Conservation (phyloP, 345 rosid species). For the Gossypium rotundifolium region DNA sequence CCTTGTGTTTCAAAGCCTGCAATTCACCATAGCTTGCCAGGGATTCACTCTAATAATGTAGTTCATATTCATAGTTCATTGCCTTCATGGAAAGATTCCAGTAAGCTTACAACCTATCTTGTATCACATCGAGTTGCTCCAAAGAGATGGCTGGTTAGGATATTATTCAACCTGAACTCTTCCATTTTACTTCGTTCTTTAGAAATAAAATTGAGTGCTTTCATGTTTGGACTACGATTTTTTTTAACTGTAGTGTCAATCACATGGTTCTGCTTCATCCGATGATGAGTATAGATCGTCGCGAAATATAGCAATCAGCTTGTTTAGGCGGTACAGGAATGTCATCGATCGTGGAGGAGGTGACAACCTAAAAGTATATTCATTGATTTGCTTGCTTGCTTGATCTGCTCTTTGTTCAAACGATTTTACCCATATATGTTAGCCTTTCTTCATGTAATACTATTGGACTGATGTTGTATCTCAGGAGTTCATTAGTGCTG, state of each 20-base stretch:
- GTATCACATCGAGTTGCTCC: constrained; percentile 20
- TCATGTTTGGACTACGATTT: constrained; percentile 5
- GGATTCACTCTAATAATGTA: constrained; percentile 23
- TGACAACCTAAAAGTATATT: constrained; percentile 80
- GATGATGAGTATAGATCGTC: constrained; percentile 90
- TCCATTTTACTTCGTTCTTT: background rate
- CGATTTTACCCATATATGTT: background rate
- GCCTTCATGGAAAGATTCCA: constrained; percentile 32
- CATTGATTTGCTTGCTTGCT: constrained; percentile 20
- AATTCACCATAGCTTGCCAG: constrained; percentile 23
- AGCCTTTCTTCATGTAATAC: constrained; percentile 9
- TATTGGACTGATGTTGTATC: constrained; percentile 19
- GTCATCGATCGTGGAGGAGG: constrained; percentile 89
- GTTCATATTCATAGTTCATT: constrained; percentile 20
- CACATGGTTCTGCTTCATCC: constrained; percentile 38
- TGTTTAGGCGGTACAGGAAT: constrained; percentile 75
- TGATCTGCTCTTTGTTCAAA: constrained; percentile 9
- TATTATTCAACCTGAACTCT: background rate
- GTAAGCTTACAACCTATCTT: constrained; percentile 25
- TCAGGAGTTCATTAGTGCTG: constrained; percentile 83
- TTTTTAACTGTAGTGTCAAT: constrained; percentile 43
- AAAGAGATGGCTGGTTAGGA: constrained; percentile 56
- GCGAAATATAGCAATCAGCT: constrained; percentile 77
- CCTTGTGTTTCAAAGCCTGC: constrained; percentile 12
- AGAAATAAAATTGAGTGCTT: background rate